Base-by-base conservation (phyloP, 202 grass and related monocot species). In the Digitaria exilis region DNA sequence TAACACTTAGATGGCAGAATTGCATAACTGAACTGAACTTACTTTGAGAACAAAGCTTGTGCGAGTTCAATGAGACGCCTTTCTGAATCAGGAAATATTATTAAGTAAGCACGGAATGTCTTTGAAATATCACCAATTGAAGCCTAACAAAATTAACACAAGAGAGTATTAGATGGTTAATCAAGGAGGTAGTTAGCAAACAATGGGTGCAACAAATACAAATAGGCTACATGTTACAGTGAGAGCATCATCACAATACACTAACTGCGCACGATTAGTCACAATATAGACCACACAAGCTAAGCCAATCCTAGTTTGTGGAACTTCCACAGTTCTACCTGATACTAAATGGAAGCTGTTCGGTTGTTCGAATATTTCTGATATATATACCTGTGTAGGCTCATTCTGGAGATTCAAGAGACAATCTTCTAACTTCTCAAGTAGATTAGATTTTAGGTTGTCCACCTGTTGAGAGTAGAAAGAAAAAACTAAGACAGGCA, bases 61-160 rank as follows among this genome's bases (percentile, higher is more conserved):
- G 89, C 88, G 86, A 99, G 96, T 88, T 99, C 93, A 89, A 96
- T 92, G 63, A 99, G 93, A 70, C 84, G 88, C 32, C 46, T 84
- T 84, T 99, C 96, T 56, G 93, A 99, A 89, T 99, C 96, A 65
- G 96, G 93, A 84, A 99, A 99, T 82, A 99, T 96, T 86, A 99
- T 96, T 86, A 96, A 90, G 91, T 99, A 99, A 77, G 91, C 91
- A 78, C 82, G 89, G 59, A 99, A 92, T 37, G 93, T 94, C 82
- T 96, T 99, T 71, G 96, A 94, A 85, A 99, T 92, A 73, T 94
- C 87, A 24, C 91, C 84, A 82, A 99, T 89, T 71, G 91, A 92
- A 89, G 83, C 93, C 96, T 99, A 72, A 55, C 31, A 45, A 86
- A 84, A 59, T 49, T 14, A 45, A 69, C 41, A 85, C 1, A 51